Evolutionary conservation across 1,284 basidiomycete species (phyloP).

Genomic region (Ceratobasidium sp.): DNA sequence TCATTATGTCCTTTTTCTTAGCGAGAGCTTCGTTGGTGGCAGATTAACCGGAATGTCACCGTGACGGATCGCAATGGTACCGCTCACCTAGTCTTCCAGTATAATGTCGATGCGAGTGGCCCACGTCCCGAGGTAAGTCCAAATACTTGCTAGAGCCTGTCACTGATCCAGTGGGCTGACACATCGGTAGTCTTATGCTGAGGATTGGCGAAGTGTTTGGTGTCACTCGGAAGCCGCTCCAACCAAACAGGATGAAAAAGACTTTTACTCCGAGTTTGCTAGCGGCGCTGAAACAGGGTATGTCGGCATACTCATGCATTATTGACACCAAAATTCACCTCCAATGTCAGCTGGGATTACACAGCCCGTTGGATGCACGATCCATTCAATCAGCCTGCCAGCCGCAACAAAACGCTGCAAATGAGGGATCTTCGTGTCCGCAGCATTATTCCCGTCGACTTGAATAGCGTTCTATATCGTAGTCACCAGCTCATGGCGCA

Average conservation of each 20-base stretch:
- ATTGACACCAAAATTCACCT: neutral
- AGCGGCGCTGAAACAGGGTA: constrained; percentile 85
- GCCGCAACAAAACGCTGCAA: constrained; percentile 29
- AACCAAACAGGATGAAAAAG: constrained; percentile 68
- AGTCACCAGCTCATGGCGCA: constrained; percentile 73
- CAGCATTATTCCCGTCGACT: constrained; percentile 78
- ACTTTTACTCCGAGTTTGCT: constrained; percentile 83
- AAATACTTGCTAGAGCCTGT: neutral
- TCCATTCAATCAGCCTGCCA: neutral
- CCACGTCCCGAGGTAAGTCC: constrained; percentile 84
- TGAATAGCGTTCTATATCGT: constrained; percentile 87
- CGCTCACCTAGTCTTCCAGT: constrained; percentile 77
- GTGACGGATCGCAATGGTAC: no score
- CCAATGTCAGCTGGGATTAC: constrained; percentile 25
- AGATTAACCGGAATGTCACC: constrained; percentile 70
- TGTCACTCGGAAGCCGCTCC: constrained; percentile 56
- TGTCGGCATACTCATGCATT: neutral
- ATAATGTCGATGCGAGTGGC: constrained; percentile 82
- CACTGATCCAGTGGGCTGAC: neutral
- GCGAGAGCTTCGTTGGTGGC: constrained; percentile 87
- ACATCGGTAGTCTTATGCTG: constrained; percentile 55
- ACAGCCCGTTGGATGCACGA: constrained; percentile 38
- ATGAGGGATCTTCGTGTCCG: constrained; percentile 59
- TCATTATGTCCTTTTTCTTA: no score
- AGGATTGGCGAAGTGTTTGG: constrained; percentile 84